Evolutionary conservation across 2,329 filamentous ascomycete genomes (phyloP), one percentile per base, ranked within the genome.

Genomic region (Alternaria consortialis): DNA sequence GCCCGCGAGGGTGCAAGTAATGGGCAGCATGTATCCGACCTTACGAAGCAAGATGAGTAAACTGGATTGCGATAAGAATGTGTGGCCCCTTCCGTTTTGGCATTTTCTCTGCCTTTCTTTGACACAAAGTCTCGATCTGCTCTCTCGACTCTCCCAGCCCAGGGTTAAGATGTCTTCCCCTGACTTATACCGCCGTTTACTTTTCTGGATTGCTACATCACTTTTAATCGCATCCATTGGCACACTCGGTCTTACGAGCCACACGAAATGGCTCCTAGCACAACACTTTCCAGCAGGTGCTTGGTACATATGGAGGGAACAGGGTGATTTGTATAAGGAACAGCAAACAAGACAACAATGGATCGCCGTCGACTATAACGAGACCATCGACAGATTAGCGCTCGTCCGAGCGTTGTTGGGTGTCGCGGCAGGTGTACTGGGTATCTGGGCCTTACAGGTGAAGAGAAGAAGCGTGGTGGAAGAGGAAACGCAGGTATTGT

Each of bases 291-390:
- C 53, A 9, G 31, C 20, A n/a, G 31, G 31, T 12, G 32, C 20
- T 20, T 55, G 53, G 53, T 55, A 55, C 42, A 27, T 55, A 6
- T 55, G 53, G 53, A 55, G 42, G 17, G 40, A 27, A 32, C 40
- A 20, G 13, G 15, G 13, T 29, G 40, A 11, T 2, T 11, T 17
- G 1, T 20, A 47, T 13, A 23, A 55, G 6, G 42, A 55, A 6
- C 53, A 55, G 11, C 40, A 32, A 13, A 25, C 17, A 31, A 53
- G 15, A 7, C 53, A 55, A 25, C 40, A 55, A 13, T 55, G 53
- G 42, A 43, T 55, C 2, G 9, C 53, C 29, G 17, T 43, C 2
- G 42, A 36, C 2, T 55, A 55, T 31, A 37, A 17, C 23, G 53
- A 46, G 7, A 36, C 23, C 0, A 20, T n/a, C n/a, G 42, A 55